Base-by-base conservation (phyloP, 331 rosid genomes). In the Cydonia oblonga region DNA sequence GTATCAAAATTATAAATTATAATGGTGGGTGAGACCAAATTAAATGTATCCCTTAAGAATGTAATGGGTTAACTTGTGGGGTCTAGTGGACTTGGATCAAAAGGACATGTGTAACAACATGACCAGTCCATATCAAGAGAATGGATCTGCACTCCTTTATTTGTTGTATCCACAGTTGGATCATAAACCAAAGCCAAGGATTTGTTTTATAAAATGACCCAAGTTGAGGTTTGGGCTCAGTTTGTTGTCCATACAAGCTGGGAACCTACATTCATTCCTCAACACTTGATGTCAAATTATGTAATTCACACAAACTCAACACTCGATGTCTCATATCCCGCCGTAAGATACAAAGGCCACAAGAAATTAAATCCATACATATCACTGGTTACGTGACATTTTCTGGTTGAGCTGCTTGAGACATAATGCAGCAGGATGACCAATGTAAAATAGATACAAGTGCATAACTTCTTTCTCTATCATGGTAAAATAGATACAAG, bases 401-500 rank as follows among this genome's bases (percentile, higher is more conserved):
- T 65, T 64, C 57, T 40, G 63, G 64, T 59, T 70, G 24, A 35
- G 75, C 66, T 71, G 75, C 65, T 3, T 5, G 35, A 11, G 58
- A 30, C 25, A 25, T 25, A 57, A 49, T 54, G 28, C 70, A 58
- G 42, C 72, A 42, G 69, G 56, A 76, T 35, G 71, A 15, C 65
- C 32, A 25, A 3, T 60, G 64, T 26, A 62, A 74, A 57, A 65
- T 70, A 60, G 72, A 67, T 77, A 73, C 80, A 74, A 59, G 61
- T 70, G 79, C n/a, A n/a, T 53, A 24, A 53, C 75, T 74, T 79
- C 76, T 78, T 76, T 75, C 84, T 77, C 75, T 80, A 71, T 54
- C 30, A 51, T 18, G 69, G 76, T 53, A 62, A 74, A 57, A 65
- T 70, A 60, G 72, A 67, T 77, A 73, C 80, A 74, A 59, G 61